These are phyloP conservation scores for Fusarium pseudocircinatum DNA, from an alignment of 2,329 filamentous ascomycete species.

Conservation along the genomic window DNA sequence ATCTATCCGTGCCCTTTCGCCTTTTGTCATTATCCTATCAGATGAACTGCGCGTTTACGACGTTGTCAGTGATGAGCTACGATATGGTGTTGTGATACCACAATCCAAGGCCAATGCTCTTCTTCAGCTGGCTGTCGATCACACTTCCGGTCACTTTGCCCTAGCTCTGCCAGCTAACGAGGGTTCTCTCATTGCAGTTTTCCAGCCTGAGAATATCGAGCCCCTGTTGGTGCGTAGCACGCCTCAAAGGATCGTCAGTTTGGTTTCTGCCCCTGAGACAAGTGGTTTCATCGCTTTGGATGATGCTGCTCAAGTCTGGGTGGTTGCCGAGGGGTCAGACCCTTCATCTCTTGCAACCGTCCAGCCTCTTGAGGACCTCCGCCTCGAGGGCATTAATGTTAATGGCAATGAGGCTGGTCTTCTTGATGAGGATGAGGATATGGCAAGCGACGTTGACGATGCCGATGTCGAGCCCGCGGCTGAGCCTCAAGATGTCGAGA, in stretches of 20 bases:
- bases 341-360: slow-evolving; percentile 62
- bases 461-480: slow-evolving; percentile 49
- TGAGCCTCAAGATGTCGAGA: slow-evolving; percentile 57
- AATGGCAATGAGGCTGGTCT: slow-evolving; percentile 43
- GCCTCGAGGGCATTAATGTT: slow-evolving; percentile 54
- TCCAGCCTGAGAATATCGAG: slow-evolving; percentile 67
- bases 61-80: slow-evolving; percentile 79
- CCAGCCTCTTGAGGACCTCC: slow-evolving; percentile 64
- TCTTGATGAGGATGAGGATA: slow-evolving; percentile 54
- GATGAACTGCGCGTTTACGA: slow-evolving; percentile 83
- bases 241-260: slow-evolving; percentile 68
- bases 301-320: slow-evolving; percentile 77
- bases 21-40: slow-evolving; percentile 79
- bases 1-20: slow-evolving; percentile 76
- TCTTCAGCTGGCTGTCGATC: slow-evolving; percentile 77
- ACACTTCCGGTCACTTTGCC: slow-evolving; percentile 71
- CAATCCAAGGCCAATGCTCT: slow-evolving; percentile 56
- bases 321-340: slow-evolving; percentile 67
- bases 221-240: slow-evolving; percentile 68
- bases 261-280: slow-evolving; percentile 71
- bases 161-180: slow-evolving; percentile 62
- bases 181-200: slow-evolving; percentile 71
- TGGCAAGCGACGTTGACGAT: slow-evolving; percentile 56
- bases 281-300: slow-evolving; percentile 82
- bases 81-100: slow-evolving; percentile 70